Conservation (phyloP, 2,329 filamentous ascomycete species). For the Coniella lustricola region DNA sequence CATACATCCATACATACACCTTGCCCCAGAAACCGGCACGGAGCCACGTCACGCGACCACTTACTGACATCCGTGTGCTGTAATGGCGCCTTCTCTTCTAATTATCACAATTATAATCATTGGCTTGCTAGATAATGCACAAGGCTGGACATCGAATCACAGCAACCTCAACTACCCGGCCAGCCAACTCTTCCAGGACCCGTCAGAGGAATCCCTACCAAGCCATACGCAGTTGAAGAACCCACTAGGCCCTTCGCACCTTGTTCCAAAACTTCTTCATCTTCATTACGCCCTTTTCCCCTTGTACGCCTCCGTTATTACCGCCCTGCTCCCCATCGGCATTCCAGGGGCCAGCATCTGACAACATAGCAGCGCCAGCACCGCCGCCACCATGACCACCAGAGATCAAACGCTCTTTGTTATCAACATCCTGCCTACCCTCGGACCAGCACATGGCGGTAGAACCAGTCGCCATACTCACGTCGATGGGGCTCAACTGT, state of each 20-base stretch:
- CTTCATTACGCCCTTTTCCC: constrained; percentile 51
- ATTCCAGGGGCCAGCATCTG: constrained; percentile 46
- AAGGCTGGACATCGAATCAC: too few relatives aligned
- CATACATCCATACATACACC: too few relatives aligned
- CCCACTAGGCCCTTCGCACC: constrained; percentile 38
- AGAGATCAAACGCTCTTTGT: constrained; percentile 34
- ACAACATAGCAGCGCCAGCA: constrained; percentile 28
- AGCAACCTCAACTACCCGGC: too few relatives aligned
- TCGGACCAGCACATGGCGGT: constrained; percentile 27
- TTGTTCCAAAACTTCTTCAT: constrained; percentile 61
- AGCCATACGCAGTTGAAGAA: constrained; percentile 9
- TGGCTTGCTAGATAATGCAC: too few relatives aligned
- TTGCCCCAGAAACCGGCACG: too few relatives aligned
- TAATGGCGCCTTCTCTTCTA: too few relatives aligned
- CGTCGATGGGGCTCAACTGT: constrained; percentile 1
- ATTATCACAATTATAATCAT: too few relatives aligned
- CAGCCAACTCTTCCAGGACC: background rate
- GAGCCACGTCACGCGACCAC: too few relatives aligned
- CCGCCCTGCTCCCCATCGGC: constrained; percentile 17
- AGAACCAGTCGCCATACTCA: constrained; percentile 26
- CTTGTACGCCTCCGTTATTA: constrained; percentile 21
- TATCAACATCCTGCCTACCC: constrained; percentile 38
- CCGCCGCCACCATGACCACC: too few relatives aligned
- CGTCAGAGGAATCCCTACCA: background rate
- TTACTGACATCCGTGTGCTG: too few relatives aligned